phyloP scores from a whole-genome alignment of 768 basidiomycete genomes.

The Inosperma sp. region DNA sequence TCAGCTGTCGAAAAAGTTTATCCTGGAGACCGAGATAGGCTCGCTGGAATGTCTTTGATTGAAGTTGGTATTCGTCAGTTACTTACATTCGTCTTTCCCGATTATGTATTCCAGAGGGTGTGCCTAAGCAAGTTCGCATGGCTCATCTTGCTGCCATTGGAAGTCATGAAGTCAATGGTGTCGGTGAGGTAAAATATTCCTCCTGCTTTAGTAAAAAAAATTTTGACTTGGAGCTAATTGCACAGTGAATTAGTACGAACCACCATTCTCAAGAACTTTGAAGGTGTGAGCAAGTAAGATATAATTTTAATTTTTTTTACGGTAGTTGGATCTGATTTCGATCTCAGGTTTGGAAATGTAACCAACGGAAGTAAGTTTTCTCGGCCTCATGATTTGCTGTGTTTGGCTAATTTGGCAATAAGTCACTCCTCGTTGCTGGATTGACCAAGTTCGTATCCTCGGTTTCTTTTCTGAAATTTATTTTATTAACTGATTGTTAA shows the following conservation, averaged over 20 bases:
- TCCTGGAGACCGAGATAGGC: constrained; percentile 78
- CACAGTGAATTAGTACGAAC: constrained; percentile 86
- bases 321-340: constrained; percentile 6
- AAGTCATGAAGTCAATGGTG: constrained; percentile 88
- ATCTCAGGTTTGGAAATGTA: constrained; percentile 72
- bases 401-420: background rate
- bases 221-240: constrained; percentile 38
- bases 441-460: constrained; percentile 61
- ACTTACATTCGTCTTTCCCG: background rate
- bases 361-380: constrained; percentile 87
- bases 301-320: background rate
- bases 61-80: constrained; percentile 50
- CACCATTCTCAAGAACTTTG: constrained; percentile 83
- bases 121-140: constrained; percentile 85
- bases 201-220: too few relatives aligned
- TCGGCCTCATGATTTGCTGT: background rate
- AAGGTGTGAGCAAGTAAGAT: constrained; percentile 76
- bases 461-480: background rate
- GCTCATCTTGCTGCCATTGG: constrained; percentile 88
- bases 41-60: constrained; percentile 87
- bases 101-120: constrained; percentile 54
- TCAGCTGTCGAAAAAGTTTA: constrained; percentile 82
- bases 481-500: background rate
- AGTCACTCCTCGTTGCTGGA: constrained; percentile 93
- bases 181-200: constrained; percentile 68